A percentile compares a stretch with the other conserved stretches of the same genome.
These are phyloP conservation scores for Nakazawaea wyomingensis DNA, from an alignment of 805 yeast species.

Conservation along the genomic window DNA sequence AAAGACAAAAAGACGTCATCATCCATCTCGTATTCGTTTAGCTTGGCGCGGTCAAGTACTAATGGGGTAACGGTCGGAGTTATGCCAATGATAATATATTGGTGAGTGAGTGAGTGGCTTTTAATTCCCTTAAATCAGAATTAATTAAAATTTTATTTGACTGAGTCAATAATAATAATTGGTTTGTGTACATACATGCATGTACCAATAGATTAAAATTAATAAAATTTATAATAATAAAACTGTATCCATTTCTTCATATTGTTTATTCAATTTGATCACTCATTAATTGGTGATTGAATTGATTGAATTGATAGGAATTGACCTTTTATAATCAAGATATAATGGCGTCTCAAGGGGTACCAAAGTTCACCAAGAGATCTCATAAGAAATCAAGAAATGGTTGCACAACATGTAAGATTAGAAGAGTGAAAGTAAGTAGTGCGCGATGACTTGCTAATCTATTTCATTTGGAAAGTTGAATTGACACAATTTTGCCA, in stretches of 20 bases:
- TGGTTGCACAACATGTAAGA: slow-evolving; percentile 47
- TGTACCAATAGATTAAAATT: too few relatives aligned
- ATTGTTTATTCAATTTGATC: too few relatives aligned
- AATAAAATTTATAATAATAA: too few relatives aligned
- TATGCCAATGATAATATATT: too few relatives aligned
- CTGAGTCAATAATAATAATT: too few relatives aligned
- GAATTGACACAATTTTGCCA: neutral
- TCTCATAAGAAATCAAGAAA: slow-evolving; percentile 21
- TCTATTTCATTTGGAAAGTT: too few relatives aligned
- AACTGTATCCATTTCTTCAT: neutral
- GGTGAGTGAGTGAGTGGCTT: neutral
- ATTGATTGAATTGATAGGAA: neutral
- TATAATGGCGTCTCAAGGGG: slow-evolving; percentile 2
- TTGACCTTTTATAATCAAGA: too few relatives aligned
- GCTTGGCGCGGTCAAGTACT: neutral
- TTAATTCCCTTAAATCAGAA: neutral
- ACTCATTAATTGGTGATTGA: too few relatives aligned
- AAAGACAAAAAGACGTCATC: too few relatives aligned
- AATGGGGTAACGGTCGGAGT: neutral
- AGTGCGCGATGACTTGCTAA: too few relatives aligned
- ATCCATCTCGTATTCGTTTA: neutral
- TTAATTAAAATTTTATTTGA: too few relatives aligned
- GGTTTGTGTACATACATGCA: too few relatives aligned
- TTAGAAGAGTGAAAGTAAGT: slow-evolving; percentile 37
- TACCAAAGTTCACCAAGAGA: slow-evolving; percentile 10